Conservation (phyloP, 73 alveolate species). For the Durusdinium trenchii region DNA sequence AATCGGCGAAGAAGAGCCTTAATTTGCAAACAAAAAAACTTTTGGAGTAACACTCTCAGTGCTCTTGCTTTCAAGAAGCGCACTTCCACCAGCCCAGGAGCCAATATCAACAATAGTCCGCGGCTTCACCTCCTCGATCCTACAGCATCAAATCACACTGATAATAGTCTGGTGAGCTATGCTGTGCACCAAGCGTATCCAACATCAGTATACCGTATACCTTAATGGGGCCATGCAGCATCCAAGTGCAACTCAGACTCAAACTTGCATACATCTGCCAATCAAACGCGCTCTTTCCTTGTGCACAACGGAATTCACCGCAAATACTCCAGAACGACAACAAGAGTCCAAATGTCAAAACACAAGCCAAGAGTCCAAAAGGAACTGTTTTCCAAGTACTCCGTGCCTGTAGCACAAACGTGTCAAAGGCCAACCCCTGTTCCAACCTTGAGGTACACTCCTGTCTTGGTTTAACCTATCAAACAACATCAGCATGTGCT, state of each 20-base stretch:
- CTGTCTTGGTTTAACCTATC: too few relatives aligned
- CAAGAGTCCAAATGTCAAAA: too few relatives aligned
- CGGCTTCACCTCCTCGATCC: conserved; percentile 71
- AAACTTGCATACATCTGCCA: conserved; percentile 83
- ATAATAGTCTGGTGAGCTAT: background rate
- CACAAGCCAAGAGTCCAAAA: conserved; percentile 1
- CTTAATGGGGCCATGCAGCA: background rate
- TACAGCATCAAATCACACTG: background rate
- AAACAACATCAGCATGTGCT: too few relatives aligned
- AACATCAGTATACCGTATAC: background rate
- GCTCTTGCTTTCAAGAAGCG: background rate
- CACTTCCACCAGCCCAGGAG: conserved; percentile 90
- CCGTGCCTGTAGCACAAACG: conserved; percentile 3
- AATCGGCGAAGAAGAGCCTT: conserved; percentile 76
- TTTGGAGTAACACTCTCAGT: background rate
- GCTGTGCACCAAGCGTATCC: background rate
- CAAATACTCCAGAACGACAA: too few relatives aligned
- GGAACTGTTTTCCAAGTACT: conserved; percentile 46
- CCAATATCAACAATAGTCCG: conserved; percentile 66
- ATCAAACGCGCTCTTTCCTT: conserved; percentile 65
- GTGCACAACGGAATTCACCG: background rate
- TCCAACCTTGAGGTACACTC: background rate
- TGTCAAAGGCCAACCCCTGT: background rate
- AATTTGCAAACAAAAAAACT: background rate
- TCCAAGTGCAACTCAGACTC: background rate